Percentiles rank a stretch among this genome's conserved stretches.
Evolutionary conservation across 2,329 filamentous ascomycete species (phyloP).

Genomic region (Alternaria ventricosa): DNA sequence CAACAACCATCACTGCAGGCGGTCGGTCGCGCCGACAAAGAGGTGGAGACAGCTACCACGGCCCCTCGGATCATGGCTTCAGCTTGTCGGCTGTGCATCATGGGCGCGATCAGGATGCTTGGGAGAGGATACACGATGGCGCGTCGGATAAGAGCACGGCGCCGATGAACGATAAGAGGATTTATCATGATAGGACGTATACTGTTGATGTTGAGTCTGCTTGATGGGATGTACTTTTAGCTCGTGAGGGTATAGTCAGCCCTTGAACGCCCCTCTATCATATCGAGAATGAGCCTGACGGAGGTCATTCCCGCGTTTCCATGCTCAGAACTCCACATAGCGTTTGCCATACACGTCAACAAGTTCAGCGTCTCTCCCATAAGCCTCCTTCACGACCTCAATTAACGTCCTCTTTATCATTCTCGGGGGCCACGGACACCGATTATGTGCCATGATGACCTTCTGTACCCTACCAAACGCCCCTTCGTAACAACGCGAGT

Average conservation of each 20-base stretch:
- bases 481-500: too few species aligned
- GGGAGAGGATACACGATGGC: constrained; percentile 26
- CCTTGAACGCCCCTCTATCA: background rate
- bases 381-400: too few species aligned
- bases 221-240: background rate
- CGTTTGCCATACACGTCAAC: too few species aligned
- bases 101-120: constrained; percentile 19
- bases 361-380: too few species aligned
- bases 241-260: background rate
- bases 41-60: constrained; percentile 7
- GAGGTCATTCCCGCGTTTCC: too few species aligned
- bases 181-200: constrained; percentile 19
- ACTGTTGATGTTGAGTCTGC: constrained; percentile 19
- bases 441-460: too few species aligned
- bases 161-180: constrained; percentile 16
- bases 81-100: constrained; percentile 19
- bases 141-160: constrained; percentile 21
- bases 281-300: background rate
- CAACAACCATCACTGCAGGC: background rate
- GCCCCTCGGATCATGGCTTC: constrained; percentile 20
- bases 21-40: background rate
- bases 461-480: too few species aligned
- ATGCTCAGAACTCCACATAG: too few species aligned
- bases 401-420: too few species aligned
- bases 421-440: too few species aligned